Evolutionary conservation across 192 early-diverging fungal species (phyloP).

Genomic region (Linnemannia schmuckeri): DNA sequence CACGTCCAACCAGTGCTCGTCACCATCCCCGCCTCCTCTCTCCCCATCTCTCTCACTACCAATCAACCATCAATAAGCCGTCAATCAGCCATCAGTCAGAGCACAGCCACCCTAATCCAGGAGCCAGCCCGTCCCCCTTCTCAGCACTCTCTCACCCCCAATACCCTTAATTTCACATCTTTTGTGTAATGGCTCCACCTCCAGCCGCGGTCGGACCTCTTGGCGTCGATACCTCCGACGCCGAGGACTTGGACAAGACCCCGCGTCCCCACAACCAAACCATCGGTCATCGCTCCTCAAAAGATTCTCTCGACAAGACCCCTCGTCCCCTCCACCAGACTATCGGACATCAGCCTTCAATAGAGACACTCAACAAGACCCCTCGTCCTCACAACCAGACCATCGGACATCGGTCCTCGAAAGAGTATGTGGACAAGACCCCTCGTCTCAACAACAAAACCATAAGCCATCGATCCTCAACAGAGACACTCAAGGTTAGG

Average conservation of each 20-base stretch:
- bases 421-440: constrained; percentile 11
- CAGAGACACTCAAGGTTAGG: constrained; percentile 22
- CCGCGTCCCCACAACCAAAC: constrained; percentile 19
- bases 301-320: constrained; percentile 28
- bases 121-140: background rate
- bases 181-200: background rate
- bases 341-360: constrained; percentile 19
- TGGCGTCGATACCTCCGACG: background rate
- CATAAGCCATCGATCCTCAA: constrained; percentile 22
- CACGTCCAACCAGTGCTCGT: background rate
- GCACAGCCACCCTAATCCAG: background rate
- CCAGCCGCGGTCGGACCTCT: constrained; percentile 4
- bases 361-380: constrained; percentile 19
- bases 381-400: constrained; percentile 11
- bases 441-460: constrained; percentile 13
- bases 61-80: background rate
- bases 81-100: no score
- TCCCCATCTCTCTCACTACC: no score
- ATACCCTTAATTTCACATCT: background rate
- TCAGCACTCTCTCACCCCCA: background rate
- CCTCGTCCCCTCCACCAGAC: constrained; percentile 17
- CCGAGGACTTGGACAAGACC: constrained; percentile 22
- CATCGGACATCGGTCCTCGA: constrained; percentile 19
- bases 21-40: background rate
- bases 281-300: constrained; percentile 22